phyloP scores from a whole-genome alignment of 2,329 filamentous ascomycete genomes.

The Calonectria pseudoturangicola region DNA sequence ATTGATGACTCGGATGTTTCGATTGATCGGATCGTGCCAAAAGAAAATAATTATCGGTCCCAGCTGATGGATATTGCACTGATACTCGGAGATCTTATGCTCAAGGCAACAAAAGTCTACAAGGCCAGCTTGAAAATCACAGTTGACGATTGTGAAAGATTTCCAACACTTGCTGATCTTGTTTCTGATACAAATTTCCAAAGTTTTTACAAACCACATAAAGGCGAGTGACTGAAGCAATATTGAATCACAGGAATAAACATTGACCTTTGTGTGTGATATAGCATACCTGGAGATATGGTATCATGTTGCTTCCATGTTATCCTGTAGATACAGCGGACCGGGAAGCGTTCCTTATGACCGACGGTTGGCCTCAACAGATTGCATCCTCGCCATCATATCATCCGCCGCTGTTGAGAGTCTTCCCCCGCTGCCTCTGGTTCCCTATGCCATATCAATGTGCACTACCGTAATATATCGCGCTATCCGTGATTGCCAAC shows the following conservation, averaged over 20 bases:
- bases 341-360: constrained; percentile 34
- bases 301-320: constrained; percentile 42
- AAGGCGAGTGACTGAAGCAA: constrained; percentile 21
- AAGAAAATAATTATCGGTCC: constrained; percentile 31
- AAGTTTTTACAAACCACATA: constrained; percentile 37
- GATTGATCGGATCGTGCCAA: constrained; percentile 24
- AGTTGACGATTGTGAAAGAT: constrained; percentile 33
- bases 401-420: constrained; percentile 14
- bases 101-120: constrained; percentile 41
- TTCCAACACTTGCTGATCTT: constrained; percentile 34
- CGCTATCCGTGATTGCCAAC: constrained; percentile 33
- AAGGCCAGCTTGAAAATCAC: constrained; percentile 36
- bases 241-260: too few species aligned
- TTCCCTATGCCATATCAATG: constrained; percentile 41
- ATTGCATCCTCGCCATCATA: constrained; percentile 28
- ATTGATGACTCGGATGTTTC: constrained; percentile 39
- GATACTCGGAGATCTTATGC: constrained; percentile 38
- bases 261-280: background rate
- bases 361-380: constrained; percentile 36
- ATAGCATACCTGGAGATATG: constrained; percentile 41
- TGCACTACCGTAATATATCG: constrained; percentile 42
- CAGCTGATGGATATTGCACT: constrained; percentile 34
- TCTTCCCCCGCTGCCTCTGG: constrained; percentile 36
- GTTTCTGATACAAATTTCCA: constrained; percentile 31
- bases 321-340: constrained; percentile 40